Evolutionary conservation across 2,329 filamentous ascomycete species (phyloP).

Genomic region (Epichloe scottii): DNA sequence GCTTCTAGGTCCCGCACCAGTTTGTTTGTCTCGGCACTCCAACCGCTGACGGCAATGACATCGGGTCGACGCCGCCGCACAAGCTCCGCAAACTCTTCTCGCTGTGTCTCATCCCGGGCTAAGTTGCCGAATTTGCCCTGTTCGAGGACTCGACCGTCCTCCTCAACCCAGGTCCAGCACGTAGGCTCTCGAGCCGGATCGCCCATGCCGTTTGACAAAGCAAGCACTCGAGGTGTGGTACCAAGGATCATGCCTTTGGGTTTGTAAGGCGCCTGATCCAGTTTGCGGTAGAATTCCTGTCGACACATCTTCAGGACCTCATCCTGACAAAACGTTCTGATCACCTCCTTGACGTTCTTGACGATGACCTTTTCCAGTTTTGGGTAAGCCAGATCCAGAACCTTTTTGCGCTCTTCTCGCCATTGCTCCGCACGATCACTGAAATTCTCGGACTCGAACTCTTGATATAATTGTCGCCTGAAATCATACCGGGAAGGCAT

Average conservation of each 20-base stretch:
- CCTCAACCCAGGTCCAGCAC: slow-evolving; percentile 85
- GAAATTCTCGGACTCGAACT: slow-evolving; percentile 90
- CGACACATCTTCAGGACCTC: slow-evolving; percentile 79
- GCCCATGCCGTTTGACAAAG: slow-evolving; percentile 75
- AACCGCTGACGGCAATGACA: slow-evolving; percentile 80
- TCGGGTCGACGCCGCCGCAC: slow-evolving; percentile 74
- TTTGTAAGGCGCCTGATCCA: slow-evolving; percentile 94
- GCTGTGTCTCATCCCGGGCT: slow-evolving; percentile 53
- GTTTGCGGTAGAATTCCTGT: slow-evolving; percentile 75
- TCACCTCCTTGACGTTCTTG: slow-evolving; percentile 86
- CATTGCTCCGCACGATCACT: slow-evolving; percentile 91
- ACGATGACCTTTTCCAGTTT: slow-evolving; percentile 77
- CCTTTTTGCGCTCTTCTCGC: slow-evolving; percentile 78
- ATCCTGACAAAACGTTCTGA: slow-evolving; percentile 89
- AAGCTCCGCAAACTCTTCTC: slow-evolving; percentile 61
- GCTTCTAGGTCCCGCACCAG: slow-evolving; percentile 71
- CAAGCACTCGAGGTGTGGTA: slow-evolving; percentile 74
- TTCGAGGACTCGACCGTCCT: slow-evolving; percentile 80
- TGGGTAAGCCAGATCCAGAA: slow-evolving; percentile 66
- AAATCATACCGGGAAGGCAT: slow-evolving; percentile 68
- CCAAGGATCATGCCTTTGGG: slow-evolving; percentile 85
- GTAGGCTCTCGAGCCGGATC: slow-evolving; percentile 63
- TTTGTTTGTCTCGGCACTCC: slow-evolving; percentile 73
- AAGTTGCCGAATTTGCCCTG: slow-evolving; percentile 80
- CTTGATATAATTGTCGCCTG: slow-evolving; percentile 60